Base-by-base conservation (phyloP, 176 grass and related monocot species). In the Paspalum notatum region DNA sequence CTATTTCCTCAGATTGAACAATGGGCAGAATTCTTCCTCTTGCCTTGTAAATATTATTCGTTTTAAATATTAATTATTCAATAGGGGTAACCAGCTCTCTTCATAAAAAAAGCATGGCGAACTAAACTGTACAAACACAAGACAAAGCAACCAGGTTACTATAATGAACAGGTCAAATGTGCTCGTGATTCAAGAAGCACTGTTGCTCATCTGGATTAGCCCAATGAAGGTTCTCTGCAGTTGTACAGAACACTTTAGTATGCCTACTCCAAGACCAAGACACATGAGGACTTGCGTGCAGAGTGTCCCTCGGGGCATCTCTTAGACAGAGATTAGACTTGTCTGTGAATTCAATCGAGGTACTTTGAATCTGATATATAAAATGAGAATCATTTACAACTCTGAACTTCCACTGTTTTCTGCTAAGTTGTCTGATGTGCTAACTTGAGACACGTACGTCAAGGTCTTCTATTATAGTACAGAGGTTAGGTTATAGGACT, bases 181-280 rank as follows among this genome's bases (percentile, higher is more conserved):
- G 49, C 75, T 21, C 84, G 64, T 63, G 44, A 21, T 77, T 86
- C 83, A 83, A 80, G 77, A 75, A 32, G 46, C 71, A 64, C 48
- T 82, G 6, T 80, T 50, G 64, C 60, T n/a, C 42, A 67, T 76
- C 20, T 87, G 69, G 68, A 72, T 89, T 91, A 85, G 75, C 71
- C 88, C 75, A 88, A 72, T 90, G 82, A 83, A 91, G 68, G 69
- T 81, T 91, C 79, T 88, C 79, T 76, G 64, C 70, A 80, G 73
- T 82, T 91, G 75, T 58, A 70, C 16, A 87, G 42, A 78, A 64
- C 10, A 82, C 50, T 48, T 64, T 62, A 55, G 40, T 83, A 53
- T 90, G 76, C 62, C 84, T 81, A 59, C 46, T 89, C 22, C 67
- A 55, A 82, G 74, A 48, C 22, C 67, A 55, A 82, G 74, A 48